phyloP scores from a whole-genome alignment of 176 grass and related monocot species.

The Avena sativa region DNA sequence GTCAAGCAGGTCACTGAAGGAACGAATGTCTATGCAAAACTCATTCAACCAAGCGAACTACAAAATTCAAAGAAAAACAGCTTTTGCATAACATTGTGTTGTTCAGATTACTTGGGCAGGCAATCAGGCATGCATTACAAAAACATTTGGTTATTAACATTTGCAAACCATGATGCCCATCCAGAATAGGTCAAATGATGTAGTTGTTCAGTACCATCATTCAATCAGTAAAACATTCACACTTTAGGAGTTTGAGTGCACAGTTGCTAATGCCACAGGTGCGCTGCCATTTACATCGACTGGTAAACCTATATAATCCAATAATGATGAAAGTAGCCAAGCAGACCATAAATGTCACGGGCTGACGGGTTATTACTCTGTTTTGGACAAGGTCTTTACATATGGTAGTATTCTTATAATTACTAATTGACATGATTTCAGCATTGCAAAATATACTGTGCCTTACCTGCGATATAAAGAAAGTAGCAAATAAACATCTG shows the following conservation, averaged over 20 bases:
- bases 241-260: not conserved
- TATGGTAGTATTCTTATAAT: not conserved
- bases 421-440: slow-evolving; percentile 21
- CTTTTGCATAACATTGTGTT: not conserved
- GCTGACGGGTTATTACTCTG: not conserved
- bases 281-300: not conserved
- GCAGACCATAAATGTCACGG: not conserved
- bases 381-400: not conserved
- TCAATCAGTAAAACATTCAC: not conserved
- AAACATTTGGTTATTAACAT: not conserved
- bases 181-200: not conserved
- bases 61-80: not conserved
- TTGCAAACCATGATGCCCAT: not conserved
- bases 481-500: slow-evolving; percentile 99
- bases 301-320: not conserved
- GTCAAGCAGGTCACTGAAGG: not conserved
- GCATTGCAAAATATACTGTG: slow-evolving; percentile 31
- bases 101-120: not conserved
- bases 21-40: not conserved
- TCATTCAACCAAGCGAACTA: slow-evolving; percentile 15
- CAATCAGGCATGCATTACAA: not conserved
- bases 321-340: not conserved
- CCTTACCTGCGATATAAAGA: slow-evolving; percentile 94
- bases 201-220: not conserved
- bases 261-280: slow-evolving; percentile 11